Conservation (phyloP, 75 land plant genomes). For the Selaginella moellendorffii region DNA sequence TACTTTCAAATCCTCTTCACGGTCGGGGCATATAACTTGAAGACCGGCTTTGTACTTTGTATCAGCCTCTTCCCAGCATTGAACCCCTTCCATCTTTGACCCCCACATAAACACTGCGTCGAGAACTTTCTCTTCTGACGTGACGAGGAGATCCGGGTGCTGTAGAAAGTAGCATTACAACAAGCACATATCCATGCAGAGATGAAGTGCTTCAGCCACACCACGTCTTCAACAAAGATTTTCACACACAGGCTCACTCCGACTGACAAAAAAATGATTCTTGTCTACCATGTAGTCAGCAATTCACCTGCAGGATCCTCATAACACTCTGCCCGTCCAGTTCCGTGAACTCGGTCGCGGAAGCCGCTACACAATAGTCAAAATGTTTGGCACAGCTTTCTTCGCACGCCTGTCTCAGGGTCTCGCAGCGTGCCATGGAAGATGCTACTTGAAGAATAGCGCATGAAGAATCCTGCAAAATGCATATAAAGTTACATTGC, state of each 20-base stretch:
- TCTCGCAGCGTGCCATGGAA: conserved; percentile 55
- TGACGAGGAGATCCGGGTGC: conserved; percentile 76
- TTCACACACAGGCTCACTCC: too few species aligned
- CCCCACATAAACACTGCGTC: conserved; percentile 78
- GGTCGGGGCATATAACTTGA: conserved; percentile 37
- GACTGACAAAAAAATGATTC: too few species aligned
- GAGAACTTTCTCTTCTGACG: conserved; percentile 82
- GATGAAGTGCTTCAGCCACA: too few species aligned
- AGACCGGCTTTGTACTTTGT: conserved; percentile 39
- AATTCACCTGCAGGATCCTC: conserved; percentile 63
- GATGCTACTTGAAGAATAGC: conserved; percentile 65
- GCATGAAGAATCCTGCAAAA: conserved; percentile 77
- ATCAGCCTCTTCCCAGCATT: conserved; percentile 61
- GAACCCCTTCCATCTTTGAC: conserved; percentile 29
- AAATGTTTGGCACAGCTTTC: conserved; percentile 77
- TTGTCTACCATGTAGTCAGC: not conserved
- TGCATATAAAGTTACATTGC: not conserved
- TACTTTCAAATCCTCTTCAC: conserved; percentile 24
- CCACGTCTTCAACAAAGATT: too few species aligned
- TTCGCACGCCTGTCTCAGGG: conserved; percentile 68
- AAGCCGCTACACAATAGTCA: conserved; percentile 60
- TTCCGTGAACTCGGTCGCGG: conserved; percentile 43
- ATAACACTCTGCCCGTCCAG: conserved; percentile 48
- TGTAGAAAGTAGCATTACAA: too few species aligned
- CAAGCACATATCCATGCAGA: too few species aligned